Evolutionary conservation across 2,329 filamentous ascomycete genomes (phyloP).

Genomic region (Dothideomycetes sp.): DNA sequence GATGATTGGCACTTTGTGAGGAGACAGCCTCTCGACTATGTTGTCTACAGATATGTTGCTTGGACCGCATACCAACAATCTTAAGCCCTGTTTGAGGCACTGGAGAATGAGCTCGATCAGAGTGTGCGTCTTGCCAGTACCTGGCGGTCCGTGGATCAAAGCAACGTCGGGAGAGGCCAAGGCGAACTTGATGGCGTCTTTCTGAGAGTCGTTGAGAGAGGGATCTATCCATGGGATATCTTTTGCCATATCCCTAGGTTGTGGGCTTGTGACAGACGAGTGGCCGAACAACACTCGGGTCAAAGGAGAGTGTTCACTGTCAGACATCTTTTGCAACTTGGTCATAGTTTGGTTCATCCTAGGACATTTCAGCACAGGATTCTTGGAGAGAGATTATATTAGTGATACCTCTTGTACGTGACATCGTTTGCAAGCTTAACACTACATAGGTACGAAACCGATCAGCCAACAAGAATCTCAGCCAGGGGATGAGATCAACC

Average conservation of each 20-base stretch:
- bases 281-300: constrained; percentile 54
- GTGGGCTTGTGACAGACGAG: constrained; percentile 42
- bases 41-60: constrained; percentile 98
- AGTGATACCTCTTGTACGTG: constrained; percentile 50
- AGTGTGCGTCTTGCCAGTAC: constrained; percentile 95
- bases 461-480: constrained; percentile 25
- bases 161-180: constrained; percentile 73
- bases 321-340: constrained; percentile 46
- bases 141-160: constrained; percentile 88
- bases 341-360: constrained; percentile 58
- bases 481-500: constrained; percentile 26
- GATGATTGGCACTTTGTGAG: constrained; percentile 77
- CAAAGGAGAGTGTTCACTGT: constrained; percentile 48
- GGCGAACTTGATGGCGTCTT: constrained; percentile 66
- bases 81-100: constrained; percentile 60
- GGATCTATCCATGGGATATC: constrained; percentile 47
- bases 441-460: constrained; percentile 29
- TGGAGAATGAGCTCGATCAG: constrained; percentile 94
- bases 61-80: constrained; percentile 87
- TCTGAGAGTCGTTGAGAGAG: constrained; percentile 52
- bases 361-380: too few relatives aligned
- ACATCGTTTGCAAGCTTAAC: constrained; percentile 59
- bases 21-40: constrained; percentile 82
- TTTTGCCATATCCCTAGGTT: constrained; percentile 34
- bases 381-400: too few relatives aligned